A percentile compares a stretch with the other conserved stretches of the same genome.
Evolutionary conservation across 2,329 filamentous ascomycete species (phyloP).

Genomic region (Paraphaeosphaeria sporulosa): DNA sequence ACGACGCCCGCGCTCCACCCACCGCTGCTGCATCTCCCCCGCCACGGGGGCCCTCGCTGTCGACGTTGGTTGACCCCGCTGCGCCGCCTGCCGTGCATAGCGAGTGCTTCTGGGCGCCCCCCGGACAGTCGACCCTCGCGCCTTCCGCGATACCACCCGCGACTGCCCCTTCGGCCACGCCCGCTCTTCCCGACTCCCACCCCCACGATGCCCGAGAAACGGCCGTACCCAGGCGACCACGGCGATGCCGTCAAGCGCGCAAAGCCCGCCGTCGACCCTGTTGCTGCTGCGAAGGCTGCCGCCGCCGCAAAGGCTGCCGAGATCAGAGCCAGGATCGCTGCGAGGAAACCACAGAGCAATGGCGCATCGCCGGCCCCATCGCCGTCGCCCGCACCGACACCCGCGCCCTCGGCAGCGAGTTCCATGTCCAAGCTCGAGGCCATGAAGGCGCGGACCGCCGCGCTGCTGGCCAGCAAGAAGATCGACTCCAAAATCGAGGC

Average conservation of each 20-base stretch:
- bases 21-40: conserved; percentile 1
- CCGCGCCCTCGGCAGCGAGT: neutral
- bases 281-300: conserved; percentile 41
- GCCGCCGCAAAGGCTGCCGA: conserved; percentile 40
- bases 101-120: neutral
- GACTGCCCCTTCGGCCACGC: conserved; percentile 4
- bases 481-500: conserved; percentile 30
- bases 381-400: neutral
- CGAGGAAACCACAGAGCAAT: conserved; percentile 30
- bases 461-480: conserved; percentile 4
- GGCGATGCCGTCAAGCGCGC: conserved; percentile 51
- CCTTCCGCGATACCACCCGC: neutral
- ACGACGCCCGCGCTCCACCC: conserved; percentile 12
- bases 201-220: conserved; percentile 51
- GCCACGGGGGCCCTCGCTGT: neutral
- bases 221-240: conserved; percentile 48
- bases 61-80: neutral
- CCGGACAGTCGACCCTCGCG: neutral
- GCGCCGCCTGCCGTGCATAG: neutral
- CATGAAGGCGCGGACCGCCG: conserved; percentile 26
- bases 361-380: conserved; percentile 18
- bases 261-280: conserved; percentile 36
- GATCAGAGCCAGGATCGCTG: conserved; percentile 44
- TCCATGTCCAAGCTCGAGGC: conserved; percentile 24
- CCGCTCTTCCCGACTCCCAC: conserved; percentile 9